phyloP scores from a whole-genome alignment of 306 rosid species.

The Pyrus pyrifolia region DNA sequence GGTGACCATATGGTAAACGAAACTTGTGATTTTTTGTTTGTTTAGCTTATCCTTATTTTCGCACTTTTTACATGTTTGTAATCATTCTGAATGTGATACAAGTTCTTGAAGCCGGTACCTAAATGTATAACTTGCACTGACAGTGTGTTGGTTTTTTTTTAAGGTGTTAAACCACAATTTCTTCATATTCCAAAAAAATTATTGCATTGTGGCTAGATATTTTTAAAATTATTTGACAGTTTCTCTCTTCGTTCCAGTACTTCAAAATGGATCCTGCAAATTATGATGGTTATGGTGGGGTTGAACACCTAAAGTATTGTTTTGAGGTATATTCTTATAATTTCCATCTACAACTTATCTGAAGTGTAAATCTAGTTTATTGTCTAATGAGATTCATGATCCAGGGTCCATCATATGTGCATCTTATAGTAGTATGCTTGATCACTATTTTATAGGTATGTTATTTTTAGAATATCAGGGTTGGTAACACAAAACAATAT shows the following conservation, averaged over 20 bases:
- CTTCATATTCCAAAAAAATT: neutral
- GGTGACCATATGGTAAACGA: neutral
- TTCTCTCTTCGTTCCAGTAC: slow-evolving; percentile 48
- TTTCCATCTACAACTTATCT: slow-evolving; percentile 6
- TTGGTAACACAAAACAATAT: neutral
- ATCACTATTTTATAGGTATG: neutral
- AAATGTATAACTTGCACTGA: neutral
- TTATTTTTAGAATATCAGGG: neutral
- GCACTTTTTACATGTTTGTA: no score
- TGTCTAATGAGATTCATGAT: neutral
- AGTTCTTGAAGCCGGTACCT: neutral
- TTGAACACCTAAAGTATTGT: slow-evolving; percentile 84
- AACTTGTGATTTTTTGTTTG: neutral
- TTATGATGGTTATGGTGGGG: slow-evolving; percentile 75
- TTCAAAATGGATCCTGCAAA: slow-evolving; percentile 81
- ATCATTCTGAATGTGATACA: neutral
- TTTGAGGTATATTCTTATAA: slow-evolving; percentile 60
- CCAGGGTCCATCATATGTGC: neutral
- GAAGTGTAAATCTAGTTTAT: neutral
- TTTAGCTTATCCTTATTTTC: neutral
- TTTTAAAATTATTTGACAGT: slow-evolving; percentile 2
- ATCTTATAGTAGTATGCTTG: neutral
- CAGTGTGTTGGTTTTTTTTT: neutral
- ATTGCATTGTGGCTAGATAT: neutral
- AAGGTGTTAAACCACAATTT: neutral